Base-by-base conservation (phyloP, 2,329 filamentous ascomycete species). In the Ophiostoma himal-ulmi region DNA sequence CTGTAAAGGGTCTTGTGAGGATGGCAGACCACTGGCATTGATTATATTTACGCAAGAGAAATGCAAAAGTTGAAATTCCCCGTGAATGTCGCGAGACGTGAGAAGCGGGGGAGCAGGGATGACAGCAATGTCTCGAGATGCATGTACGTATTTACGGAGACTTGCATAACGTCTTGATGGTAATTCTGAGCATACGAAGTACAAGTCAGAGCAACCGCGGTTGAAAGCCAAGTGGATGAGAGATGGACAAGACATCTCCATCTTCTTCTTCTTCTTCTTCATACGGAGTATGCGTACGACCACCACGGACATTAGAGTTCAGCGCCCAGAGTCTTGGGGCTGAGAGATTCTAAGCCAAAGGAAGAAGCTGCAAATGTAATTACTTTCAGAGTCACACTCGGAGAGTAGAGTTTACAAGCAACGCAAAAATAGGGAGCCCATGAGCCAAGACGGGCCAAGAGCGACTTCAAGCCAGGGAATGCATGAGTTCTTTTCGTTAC, bases 41-140 rank as follows among this genome's bases (percentile, higher is more conserved):
- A 41, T 66, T 66, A 30, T 37, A 37, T 64, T 64, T 64, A 64
- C 60, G 60, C 26, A 37, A 64, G 60, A 37, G 34, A 64, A 64
- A 64, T n/a, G 30, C 60, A 64, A 64, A 64, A 34, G 60, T 37
- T 37, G 60, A 64, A 20, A 34, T 34, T 57, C 3, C 11, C 30
- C 22, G n/a, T 26, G 11, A 48, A 48, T 48, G 44, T 57, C n/a
- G 52, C 17, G 52, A 57, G 22, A 57, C 13, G 44, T 5, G 52
- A 44, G 39, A 57, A 57, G 52, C 52, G 52, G 52, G 52, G 52
- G 17, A 57, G 22, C 52, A 57, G 22, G 52, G 52, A 57, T 57
- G 22, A 57, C n/a, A 57, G n/a, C 44, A 7, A 57, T 4, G 52
- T 57, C 52, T 57, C 52, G 2, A 14, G 22, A 57, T 10, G 30